Base-by-base conservation (phyloP, 352 stramenopile species). In the Globisporangium alternatum region DNA sequence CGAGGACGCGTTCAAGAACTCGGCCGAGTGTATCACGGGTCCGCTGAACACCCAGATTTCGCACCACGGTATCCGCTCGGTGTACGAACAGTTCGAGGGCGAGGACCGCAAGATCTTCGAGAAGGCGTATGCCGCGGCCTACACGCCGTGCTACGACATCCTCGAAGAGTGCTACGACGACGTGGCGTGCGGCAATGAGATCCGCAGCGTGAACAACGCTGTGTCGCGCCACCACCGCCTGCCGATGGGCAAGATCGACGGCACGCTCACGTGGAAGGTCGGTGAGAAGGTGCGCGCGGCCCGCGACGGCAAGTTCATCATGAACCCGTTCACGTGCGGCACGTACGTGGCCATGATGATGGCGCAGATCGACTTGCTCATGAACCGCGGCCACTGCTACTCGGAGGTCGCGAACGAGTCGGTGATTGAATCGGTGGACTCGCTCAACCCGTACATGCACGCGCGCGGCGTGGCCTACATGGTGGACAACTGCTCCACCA, bases 401-500 rank as follows among this genome's bases (percentile, higher is more conserved):
- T 98, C 95, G 62, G 97, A 99, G 79, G 95, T 99, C 72, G 95
- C 98, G 54, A 99, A 99, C 80, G 97, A 99, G 80, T 98, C 94
- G 64, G 97, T 99, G 30, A 99, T 99, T 68, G 97, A 99, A 81
- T 97, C 97, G 65, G 95, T 98, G 49, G 97, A 99, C 79, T 99
- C 95, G 62, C 83, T 99, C 25, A 98, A 97, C 80, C 97, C 97
- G 59, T 99, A 99, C 91, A 99, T 99, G 97, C 97, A 99, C 85
- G 98, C 97, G 60, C 89, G 96, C 57, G 96, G 97, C 43, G 95
- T 99, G 62, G 89, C 97, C 35, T 99, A 98, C 86, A 99, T 99
- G 97, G 97, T 99, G 61, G 97, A 99, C 84, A 99, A 99, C 83
- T 99, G 97, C 89, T 99, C 95, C n/a, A 98, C 97, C 71, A 99